These are phyloP conservation scores for Tylopilus orsonianus DNA, from an alignment of 1,284 basidiomycete genomes.

Conservation along the genomic window DNA sequence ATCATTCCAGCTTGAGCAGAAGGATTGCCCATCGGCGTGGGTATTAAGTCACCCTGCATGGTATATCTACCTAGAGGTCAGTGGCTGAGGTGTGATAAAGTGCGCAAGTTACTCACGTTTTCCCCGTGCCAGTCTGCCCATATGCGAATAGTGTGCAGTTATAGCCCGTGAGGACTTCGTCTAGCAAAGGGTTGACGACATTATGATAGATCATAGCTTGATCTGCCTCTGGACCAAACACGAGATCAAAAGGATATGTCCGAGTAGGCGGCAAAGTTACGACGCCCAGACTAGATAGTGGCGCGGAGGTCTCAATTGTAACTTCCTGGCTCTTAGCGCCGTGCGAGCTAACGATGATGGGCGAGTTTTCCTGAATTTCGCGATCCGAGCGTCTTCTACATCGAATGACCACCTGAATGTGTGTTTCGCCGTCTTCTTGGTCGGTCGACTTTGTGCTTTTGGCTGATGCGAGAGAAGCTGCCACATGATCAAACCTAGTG, in stretches of 20 bases:
- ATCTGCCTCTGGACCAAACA: constrained; percentile 97
- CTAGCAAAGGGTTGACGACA: constrained; percentile 90
- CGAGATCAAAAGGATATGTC: constrained; percentile 89
- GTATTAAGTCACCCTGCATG: constrained; percentile 89
- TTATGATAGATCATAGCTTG: constrained; percentile 94
- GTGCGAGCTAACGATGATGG: constrained; percentile 75
- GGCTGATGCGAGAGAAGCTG: constrained; percentile 24
- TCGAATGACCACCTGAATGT: constrained; percentile 91
- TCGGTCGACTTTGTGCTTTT: constrained; percentile 16
- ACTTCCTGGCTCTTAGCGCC: constrained; percentile 75
- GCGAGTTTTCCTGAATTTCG: constrained; percentile 79
- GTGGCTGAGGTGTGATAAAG: constrained; percentile 6
- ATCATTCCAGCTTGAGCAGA: constrained; percentile 94
- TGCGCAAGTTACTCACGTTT: constrained; percentile 75
- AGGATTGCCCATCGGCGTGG: constrained; percentile 85
- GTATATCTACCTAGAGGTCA: constrained; percentile 64
- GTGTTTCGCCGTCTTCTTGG: constrained; percentile 56
- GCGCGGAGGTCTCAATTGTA: constrained; percentile 74
- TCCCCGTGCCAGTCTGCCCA: constrained; percentile 98
- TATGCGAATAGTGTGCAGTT: constrained; percentile 99
- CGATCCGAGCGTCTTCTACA: constrained; percentile 81
- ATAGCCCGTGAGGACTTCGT: constrained; percentile 93
- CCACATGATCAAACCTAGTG: constrained; percentile 18
- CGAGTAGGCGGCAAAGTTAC: constrained; percentile 68
- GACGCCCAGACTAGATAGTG: constrained; percentile 62